Conservation (phyloP, 305 asterid genomes). For the Fraxinus greggii region DNA sequence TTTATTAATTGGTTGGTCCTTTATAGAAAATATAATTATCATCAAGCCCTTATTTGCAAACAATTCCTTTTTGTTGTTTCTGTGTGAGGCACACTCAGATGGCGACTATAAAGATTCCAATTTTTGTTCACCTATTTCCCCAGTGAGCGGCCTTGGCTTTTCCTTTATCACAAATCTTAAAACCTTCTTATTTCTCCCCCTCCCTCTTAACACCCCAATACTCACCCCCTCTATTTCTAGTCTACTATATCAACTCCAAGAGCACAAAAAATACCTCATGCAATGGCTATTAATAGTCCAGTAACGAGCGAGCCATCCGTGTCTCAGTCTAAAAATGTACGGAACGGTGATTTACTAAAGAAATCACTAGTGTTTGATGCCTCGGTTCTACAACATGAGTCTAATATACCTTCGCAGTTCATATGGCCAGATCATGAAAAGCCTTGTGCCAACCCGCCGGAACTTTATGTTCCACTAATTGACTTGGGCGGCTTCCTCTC, state of each 20-base stretch:
- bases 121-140: slow-evolving; percentile 35
- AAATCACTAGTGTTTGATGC: slow-evolving; percentile 51
- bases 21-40: background rate
- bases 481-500: slow-evolving; percentile 68
- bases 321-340: slow-evolving; percentile 12
- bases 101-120: slow-evolving; percentile 49
- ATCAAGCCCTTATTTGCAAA: slow-evolving; percentile 29
- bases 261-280: slow-evolving; percentile 26
- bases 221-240: background rate
- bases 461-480: slow-evolving; percentile 55
- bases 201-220: slow-evolving; percentile 10
- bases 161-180: slow-evolving; percentile 30
- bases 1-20: slow-evolving; percentile 17
- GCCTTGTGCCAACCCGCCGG: slow-evolving; percentile 42
- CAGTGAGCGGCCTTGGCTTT: slow-evolving; percentile 43
- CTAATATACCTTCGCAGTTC: slow-evolving; percentile 57
- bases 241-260: background rate
- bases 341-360: background rate
- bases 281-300: slow-evolving; percentile 55
- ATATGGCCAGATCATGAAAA: slow-evolving; percentile 84
- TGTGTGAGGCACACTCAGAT: slow-evolving; percentile 19
- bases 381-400: slow-evolving; percentile 33
- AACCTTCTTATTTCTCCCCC: background rate
- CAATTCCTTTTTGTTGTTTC: slow-evolving; percentile 20
- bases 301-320: slow-evolving; percentile 31